phyloP scores from a whole-genome alignment of 441 rosid genomes.

The Pelargonium cotyledonis region DNA sequence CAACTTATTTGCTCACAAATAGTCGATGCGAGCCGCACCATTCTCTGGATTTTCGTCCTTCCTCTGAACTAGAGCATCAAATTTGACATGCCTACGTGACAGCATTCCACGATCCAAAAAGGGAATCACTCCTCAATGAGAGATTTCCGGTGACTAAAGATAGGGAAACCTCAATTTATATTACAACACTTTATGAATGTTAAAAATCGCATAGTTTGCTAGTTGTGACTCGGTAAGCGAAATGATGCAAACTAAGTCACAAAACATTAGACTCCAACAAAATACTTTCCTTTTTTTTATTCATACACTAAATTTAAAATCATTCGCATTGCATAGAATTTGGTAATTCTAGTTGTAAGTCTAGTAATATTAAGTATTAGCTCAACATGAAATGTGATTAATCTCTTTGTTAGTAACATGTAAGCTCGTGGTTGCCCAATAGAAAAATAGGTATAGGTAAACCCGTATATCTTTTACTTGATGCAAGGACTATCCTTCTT shows the following conservation, averaged over 20 bases:
- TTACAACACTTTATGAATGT: not conserved
- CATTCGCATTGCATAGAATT: not conserved
- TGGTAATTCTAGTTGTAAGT: not conserved
- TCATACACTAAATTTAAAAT: not conserved
- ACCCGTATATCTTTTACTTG: not conserved
- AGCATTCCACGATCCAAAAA: too few relatives aligned
- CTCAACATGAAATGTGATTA: not conserved
- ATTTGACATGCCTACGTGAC: too few relatives aligned
- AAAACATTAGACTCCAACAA: not conserved
- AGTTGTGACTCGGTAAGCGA: not conserved
- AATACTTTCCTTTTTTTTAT: not conserved
- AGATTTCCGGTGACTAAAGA: too few relatives aligned
- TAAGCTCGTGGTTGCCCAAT: not conserved
- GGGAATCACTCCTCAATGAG: too few relatives aligned
- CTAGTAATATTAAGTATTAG: not conserved
- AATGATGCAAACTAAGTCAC: not conserved
- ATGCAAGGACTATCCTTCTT: not conserved
- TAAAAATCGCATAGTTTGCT: not conserved
- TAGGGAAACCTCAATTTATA: too few relatives aligned
- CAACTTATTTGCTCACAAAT: too few relatives aligned
- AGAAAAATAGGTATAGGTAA: not conserved
- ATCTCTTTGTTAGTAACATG: not conserved
- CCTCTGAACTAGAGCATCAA: too few relatives aligned
- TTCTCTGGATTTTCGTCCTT: too few relatives aligned
- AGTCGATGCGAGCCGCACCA: too few relatives aligned